A percentile compares a stretch with the other conserved stretches of the same genome.
Conservation (phyloP, 78 protist genomes). For the Cyanophora paradoxa region DNA sequence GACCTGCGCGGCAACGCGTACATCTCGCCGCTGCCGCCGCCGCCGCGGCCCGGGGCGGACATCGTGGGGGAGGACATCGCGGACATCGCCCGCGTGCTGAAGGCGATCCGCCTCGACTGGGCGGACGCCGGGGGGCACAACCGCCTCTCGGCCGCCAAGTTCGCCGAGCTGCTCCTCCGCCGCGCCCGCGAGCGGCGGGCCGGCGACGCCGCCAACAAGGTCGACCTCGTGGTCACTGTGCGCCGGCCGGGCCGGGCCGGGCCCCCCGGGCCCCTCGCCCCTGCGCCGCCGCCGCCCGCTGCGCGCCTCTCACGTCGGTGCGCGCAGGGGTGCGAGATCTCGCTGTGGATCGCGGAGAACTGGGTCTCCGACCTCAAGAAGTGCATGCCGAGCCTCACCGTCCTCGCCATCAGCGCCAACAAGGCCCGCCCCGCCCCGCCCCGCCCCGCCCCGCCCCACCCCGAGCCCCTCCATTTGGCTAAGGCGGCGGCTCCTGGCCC, state of each 20-base stretch:
- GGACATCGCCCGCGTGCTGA: constrained; percentile 2
- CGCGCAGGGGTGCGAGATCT: background rate
- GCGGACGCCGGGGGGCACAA: background rate
- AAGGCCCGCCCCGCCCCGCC: too few relatives aligned
- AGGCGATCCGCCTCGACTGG: background rate
- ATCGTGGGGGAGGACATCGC: background rate
- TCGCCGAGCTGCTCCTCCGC: background rate
- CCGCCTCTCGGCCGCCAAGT: background rate
- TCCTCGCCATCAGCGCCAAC: too few relatives aligned
- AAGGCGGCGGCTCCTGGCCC: too few relatives aligned
- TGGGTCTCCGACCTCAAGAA: background rate
- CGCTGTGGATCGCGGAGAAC: constrained; percentile 21
- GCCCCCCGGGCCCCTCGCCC: background rate
- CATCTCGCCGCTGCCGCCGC: background rate
- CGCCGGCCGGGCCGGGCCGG: background rate
- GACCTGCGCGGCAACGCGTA: background rate
- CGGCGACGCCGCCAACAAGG: background rate
- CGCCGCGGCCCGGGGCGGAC: background rate
- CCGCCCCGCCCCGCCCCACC: too few relatives aligned
- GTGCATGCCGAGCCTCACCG: too few relatives aligned
- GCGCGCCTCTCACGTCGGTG: too few relatives aligned
- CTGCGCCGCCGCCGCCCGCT: too few relatives aligned
- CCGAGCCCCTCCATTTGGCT: too few relatives aligned
- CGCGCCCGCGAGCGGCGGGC: too few relatives aligned
- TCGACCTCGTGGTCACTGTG: background rate